These are phyloP conservation scores for Acer negundo DNA, from an alignment of 345 rosid genomes.

Conservation along the genomic window DNA sequence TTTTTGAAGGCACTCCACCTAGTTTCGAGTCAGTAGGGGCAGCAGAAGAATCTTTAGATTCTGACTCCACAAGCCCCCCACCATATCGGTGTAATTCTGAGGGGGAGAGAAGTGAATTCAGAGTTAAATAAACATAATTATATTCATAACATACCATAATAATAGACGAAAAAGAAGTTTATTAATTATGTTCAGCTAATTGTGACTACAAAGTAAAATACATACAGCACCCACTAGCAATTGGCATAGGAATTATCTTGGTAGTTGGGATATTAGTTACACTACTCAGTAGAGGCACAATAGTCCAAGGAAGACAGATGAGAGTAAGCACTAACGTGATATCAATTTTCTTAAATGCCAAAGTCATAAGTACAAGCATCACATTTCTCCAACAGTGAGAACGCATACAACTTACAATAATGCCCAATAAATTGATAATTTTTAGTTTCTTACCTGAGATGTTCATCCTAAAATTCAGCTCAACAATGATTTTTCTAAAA, in stretches of 20 bases:
- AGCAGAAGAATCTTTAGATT: constrained; percentile 56
- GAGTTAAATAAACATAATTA: not conserved
- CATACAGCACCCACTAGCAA: constrained; percentile 1
- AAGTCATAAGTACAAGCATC: not conserved
- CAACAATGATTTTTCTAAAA: not conserved
- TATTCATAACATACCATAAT: not conserved
- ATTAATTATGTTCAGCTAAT: not conserved
- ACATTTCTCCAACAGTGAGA: not conserved
- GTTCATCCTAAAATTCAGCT: not conserved
- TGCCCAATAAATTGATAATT: not conserved
- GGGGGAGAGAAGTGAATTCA: constrained; percentile 9
- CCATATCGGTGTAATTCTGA: constrained; percentile 92
- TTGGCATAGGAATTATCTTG: not conserved
- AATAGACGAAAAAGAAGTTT: not conserved
- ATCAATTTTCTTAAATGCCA: not conserved
- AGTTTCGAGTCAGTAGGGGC: constrained; percentile 60
- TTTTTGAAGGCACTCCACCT: constrained; percentile 57
- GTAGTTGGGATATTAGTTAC: not conserved
- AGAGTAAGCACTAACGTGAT: not conserved
- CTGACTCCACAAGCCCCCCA: constrained; percentile 69
- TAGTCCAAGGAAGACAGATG: constrained; percentile 1
- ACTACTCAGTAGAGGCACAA: not conserved
- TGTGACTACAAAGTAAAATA: not conserved
- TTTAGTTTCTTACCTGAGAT: not conserved
- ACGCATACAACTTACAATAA: not conserved